Percentiles rank a stretch among this genome's conserved stretches.
These are phyloP conservation scores for Asclepias syriaca DNA, from an alignment of 257 asterid genomes.

Conservation along the genomic window DNA sequence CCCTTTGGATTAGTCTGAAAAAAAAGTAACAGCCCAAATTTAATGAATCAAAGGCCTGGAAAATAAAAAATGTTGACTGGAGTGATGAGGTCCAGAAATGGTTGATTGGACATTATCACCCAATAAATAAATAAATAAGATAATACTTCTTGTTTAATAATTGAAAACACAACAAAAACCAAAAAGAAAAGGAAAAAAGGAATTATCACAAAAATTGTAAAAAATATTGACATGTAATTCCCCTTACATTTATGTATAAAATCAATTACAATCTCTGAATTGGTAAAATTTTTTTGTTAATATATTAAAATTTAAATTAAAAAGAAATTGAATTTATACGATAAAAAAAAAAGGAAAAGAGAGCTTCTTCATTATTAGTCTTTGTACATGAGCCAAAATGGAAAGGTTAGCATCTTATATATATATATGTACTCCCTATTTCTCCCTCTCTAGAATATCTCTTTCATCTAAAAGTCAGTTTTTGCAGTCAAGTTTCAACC, in stretches of 20 bases:
- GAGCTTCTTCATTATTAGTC: neutral
- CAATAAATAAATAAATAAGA: too few species aligned
- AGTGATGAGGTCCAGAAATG: neutral
- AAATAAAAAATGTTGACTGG: neutral
- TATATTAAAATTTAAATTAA: too few species aligned
- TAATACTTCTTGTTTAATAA: too few species aligned
- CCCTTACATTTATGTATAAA: too few species aligned
- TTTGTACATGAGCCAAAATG: neutral
- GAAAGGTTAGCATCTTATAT: neutral
- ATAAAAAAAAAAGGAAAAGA: neutral
- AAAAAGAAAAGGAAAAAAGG: too few species aligned
- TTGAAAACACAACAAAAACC: too few species aligned
- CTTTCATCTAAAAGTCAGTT: neutral
- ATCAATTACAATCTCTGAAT: too few species aligned
- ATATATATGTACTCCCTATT: neutral
- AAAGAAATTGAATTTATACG: too few species aligned
- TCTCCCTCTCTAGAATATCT: neutral
- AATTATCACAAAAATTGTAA: too few species aligned
- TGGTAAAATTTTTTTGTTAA: too few species aligned
- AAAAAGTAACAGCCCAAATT: neutral
- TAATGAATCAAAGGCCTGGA: neutral
- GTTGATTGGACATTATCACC: neutral
- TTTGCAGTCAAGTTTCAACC: conserved; percentile 9
- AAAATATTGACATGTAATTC: too few species aligned
- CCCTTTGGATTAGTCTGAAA: neutral